These are phyloP conservation scores for Hypoxylon sp. DNA, from an alignment of 2,329 filamentous ascomycete species.

Conservation along the genomic window DNA sequence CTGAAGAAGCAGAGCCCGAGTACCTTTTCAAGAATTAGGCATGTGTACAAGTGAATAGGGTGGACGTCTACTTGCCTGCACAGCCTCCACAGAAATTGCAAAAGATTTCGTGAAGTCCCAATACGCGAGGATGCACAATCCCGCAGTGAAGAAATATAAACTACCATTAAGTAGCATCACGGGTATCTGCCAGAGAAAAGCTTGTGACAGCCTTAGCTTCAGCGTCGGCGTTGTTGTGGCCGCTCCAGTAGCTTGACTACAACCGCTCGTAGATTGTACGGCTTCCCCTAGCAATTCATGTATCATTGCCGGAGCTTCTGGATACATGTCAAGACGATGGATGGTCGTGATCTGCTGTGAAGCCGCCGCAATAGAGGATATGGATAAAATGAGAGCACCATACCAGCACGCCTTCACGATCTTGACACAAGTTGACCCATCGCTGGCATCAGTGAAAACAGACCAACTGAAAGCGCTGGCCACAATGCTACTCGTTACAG, in stretches of 20 bases:
- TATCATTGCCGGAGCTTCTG: neutral
- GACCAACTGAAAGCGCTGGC: conserved; percentile 9
- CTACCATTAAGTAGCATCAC: conserved; percentile 7
- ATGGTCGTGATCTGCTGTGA: conserved; percentile 10
- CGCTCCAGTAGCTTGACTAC: neutral
- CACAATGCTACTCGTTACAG: conserved; percentile 1
- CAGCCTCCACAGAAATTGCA: conserved; percentile 9
- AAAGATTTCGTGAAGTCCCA: conserved; percentile 16
- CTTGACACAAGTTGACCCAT: neutral
- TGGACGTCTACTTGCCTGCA: conserved; percentile 2
- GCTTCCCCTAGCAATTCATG: conserved; percentile 6
- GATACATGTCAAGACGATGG: neutral
- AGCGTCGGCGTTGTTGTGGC: neutral
- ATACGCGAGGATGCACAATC: conserved; percentile 2
- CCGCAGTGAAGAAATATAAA: conserved; percentile 6
- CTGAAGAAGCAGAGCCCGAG: conserved; percentile 4
- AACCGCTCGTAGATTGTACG: neutral
- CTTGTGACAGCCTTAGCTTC: conserved; percentile 2
- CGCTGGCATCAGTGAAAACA: neutral
- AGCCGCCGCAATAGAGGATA: conserved; percentile 1
- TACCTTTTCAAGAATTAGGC: neutral
- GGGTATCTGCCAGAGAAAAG: conserved; percentile 12
- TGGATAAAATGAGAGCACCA: neutral
- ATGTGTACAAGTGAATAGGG: neutral
- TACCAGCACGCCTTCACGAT: conserved; percentile 7